phyloP scores from a whole-genome alignment of 2,329 filamentous ascomycete species.

The Monilinia fructigena region DNA sequence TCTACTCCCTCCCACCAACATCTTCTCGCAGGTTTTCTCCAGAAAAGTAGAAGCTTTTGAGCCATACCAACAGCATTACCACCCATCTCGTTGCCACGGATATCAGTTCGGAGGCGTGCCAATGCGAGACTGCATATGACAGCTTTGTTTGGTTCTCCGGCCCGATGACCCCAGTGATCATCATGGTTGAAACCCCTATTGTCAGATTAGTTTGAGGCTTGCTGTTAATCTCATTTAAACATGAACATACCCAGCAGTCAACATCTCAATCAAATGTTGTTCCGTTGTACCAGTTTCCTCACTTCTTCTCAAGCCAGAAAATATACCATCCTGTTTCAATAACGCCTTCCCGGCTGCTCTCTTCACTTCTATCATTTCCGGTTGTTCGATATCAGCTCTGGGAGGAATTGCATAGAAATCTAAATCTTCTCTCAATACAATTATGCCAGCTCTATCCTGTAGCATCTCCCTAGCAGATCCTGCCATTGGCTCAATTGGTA shows the following conservation, averaged over 20 bases:
- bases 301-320: conserved; percentile 90
- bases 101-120: conserved; percentile 87
- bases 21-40: conserved; percentile 91
- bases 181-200: conserved; percentile 91
- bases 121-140: conserved; percentile 96
- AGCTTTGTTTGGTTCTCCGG: conserved; percentile 96
- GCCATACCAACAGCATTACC: conserved; percentile 92
- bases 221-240: not conserved
- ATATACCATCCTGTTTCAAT: conserved; percentile 88
- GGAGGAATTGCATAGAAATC: conserved; percentile 98
- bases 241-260: conserved; percentile 83
- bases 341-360: conserved; percentile 84
- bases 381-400: conserved; percentile 74
- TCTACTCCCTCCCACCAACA: conserved; percentile 99
- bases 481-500: conserved; percentile 71
- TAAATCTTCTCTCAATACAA: conserved; percentile 90
- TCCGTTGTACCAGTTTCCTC: conserved; percentile 96
- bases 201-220: conserved; percentile 4
- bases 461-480: conserved; percentile 72
- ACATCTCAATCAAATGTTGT: conserved; percentile 97
- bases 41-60: conserved; percentile 95
- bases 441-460: conserved; percentile 89
- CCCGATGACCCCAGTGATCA: conserved; percentile 92
- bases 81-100: conserved; percentile 73
- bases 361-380: conserved; percentile 95